Percentiles rank a stretch among this genome's conserved stretches.
phyloP scores from a whole-genome alignment of 805 yeast genomes.

The Teunomyces tritomae region DNA sequence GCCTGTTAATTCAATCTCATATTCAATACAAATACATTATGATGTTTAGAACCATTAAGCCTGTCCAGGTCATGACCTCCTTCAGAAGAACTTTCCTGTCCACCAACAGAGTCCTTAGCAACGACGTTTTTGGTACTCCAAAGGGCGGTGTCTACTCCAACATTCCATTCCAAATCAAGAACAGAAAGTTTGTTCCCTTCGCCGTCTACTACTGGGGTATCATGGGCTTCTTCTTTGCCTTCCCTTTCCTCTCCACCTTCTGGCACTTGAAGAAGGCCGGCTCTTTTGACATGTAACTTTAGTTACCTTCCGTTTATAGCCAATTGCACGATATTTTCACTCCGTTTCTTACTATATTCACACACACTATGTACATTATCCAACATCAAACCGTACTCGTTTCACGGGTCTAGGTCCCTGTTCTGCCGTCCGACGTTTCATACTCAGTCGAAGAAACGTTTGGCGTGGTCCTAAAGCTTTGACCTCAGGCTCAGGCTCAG shows the following conservation, averaged over 20 bases:
- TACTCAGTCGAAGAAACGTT: conserved; percentile 4
- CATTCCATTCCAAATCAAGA: conserved; percentile 91
- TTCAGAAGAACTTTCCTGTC: conserved; percentile 43
- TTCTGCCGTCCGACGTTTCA: conserved; percentile 6
- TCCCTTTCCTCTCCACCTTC: conserved; percentile 75
- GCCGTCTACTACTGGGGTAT: conserved; percentile 79
- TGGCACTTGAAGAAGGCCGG: conserved; percentile 91
- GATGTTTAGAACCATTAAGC: conserved; percentile 15
- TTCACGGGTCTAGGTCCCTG: conserved; percentile 9
- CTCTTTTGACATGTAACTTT: conserved; percentile 10
- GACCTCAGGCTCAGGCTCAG: background rate
- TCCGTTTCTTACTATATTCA: background rate
- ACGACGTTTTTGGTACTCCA: conserved; percentile 36
- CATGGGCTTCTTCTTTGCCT: conserved; percentile 43
- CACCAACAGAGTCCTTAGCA: conserved; percentile 38
- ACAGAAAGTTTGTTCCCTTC: conserved; percentile 82
- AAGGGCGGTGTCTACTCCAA: conserved; percentile 78
- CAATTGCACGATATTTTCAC: background rate
- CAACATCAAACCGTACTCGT: conserved; percentile 31
- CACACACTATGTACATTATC: background rate
- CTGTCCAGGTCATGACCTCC: conserved; percentile 12
- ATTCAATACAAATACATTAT: background rate
- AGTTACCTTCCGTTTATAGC: background rate
- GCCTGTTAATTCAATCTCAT: background rate
- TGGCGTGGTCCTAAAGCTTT: background rate